Evolutionary conservation across 306 rosid species (phyloP), one percentile per base, ranked within the genome.

Genomic region (Vigna radiata): DNA sequence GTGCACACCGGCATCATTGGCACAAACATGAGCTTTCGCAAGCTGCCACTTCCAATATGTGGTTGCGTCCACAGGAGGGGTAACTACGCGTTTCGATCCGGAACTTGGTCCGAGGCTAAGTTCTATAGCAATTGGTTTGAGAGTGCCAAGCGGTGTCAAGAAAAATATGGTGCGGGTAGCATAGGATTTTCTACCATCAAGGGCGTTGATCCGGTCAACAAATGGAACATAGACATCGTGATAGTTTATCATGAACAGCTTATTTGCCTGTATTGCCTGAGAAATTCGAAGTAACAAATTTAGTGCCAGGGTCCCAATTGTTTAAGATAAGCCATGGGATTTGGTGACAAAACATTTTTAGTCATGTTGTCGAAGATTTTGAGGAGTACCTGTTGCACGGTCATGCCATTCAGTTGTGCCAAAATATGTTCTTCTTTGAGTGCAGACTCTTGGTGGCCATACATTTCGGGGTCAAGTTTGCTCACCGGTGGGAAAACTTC

Each of bases 1-100:
- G 86, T 93, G 97, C 62, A 89, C 94, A 0, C 97, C 97, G 0
- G 91, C 91, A 7, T 93, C 97, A 17, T 93, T 93, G 84, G 97
- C 76, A 73, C 93, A 85, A 25, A 88, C 93, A 5, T 93, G 97
- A 8, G 97, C 90, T 79, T 93, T 93, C 67, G 97, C 97, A 43
- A 93, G 90, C 72, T 89, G 94, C 97, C 97, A 93, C 68, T 54
- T 17, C 97, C 97, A 93, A 36, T 79, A 89, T 77, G 87, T 64
- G 1, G 97, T 90, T 16, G 97, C 97, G 19, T 93, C 96, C 0
- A 73, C 85, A 0, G 93, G 87, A 12, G 91, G 91, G 1, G 88
- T 89, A 61, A 90, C 78, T 2, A 93, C 87, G 1, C 81, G 92
- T 65, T 90, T 90, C 0, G 88, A 80, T 23, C 88, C 74, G 39